Evolutionary conservation across 805 yeast species (phyloP).

Genomic region (Wickerhamomyces alni): DNA sequence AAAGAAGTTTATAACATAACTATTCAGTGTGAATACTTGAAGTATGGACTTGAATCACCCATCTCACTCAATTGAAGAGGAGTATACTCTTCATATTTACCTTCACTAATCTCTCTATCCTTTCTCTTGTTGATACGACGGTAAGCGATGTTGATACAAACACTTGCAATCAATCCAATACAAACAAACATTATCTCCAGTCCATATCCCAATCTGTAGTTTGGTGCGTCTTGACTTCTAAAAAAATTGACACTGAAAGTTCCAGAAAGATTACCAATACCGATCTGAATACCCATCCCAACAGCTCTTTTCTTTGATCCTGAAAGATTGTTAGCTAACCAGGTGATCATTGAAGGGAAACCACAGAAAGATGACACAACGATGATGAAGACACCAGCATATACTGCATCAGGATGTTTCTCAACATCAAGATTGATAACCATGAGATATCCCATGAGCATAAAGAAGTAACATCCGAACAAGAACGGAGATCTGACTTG

Average conservation of each 20-base stretch:
- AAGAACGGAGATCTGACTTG: conserved; percentile 29
- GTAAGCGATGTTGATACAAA: conserved; percentile 18
- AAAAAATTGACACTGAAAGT: conserved; percentile 29
- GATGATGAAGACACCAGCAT: conserved; percentile 27
- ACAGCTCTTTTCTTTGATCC: conserved; percentile 30
- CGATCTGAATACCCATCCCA: conserved; percentile 32
- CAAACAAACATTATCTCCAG: conserved; percentile 26
- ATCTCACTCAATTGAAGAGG: conserved; percentile 26
- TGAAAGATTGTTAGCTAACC: conserved; percentile 30
- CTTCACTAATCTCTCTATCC: conserved; percentile 23
- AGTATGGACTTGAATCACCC: conserved; percentile 40
- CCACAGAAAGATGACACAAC: conserved; percentile 24
- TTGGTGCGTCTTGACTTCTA: conserved; percentile 25
- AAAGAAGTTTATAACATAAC: no score
- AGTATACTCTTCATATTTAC: conserved; percentile 24
- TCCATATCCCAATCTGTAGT: conserved; percentile 27
- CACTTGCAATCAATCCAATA: conserved; percentile 25
- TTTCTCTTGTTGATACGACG: conserved; percentile 20
- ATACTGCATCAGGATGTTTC: conserved; percentile 22
- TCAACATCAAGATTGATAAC: conserved; percentile 23
- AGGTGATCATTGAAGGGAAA: conserved; percentile 28
- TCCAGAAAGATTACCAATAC: conserved; percentile 31
- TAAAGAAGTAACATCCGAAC: conserved; percentile 19
- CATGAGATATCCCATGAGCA: conserved; percentile 29
- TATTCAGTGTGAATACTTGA: no score